A percentile compares a stretch with the other conserved stretches of the same genome.
Evolutionary conservation across 768 basidiomycete species (phyloP).

Genomic region (Suillus occidentalis): DNA sequence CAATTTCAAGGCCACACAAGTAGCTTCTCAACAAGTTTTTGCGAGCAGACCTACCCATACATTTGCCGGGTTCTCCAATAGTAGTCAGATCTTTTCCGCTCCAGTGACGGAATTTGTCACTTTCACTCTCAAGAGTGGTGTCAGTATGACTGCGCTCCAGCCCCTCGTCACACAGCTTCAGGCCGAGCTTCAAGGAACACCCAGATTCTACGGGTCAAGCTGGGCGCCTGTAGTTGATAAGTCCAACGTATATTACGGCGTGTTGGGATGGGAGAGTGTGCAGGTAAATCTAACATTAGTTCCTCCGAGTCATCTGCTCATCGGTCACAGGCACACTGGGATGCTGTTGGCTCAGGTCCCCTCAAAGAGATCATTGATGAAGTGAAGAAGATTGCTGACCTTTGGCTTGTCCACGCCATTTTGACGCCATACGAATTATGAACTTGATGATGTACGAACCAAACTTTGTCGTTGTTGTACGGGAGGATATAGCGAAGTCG

Average conservation of each 20-base stretch:
- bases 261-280: constrained; percentile 40
- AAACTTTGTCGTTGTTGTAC: background rate
- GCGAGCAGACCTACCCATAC: constrained; percentile 16
- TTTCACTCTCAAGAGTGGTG: constrained; percentile 28
- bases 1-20: constrained; percentile 7
- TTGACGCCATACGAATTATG: constrained; percentile 16
- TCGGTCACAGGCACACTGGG: constrained; percentile 34
- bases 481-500: background rate
- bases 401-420: constrained; percentile 33
- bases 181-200: constrained; percentile 18
- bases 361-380: constrained; percentile 28
- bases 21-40: constrained; percentile 16
- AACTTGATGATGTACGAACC: constrained; percentile 1
- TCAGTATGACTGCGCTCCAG: constrained; percentile 18
- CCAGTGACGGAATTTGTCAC: constrained; percentile 36
- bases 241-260: constrained; percentile 24
- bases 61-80: constrained; percentile 25
- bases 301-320: background rate
- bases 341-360: constrained; percentile 29
- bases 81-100: constrained; percentile 20
- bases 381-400: constrained; percentile 25
- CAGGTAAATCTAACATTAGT: constrained; percentile 20
- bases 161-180: constrained; percentile 26
- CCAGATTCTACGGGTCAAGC: constrained; percentile 29
- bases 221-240: constrained; percentile 25